These are phyloP conservation scores for Fusarium cyanostomum DNA, from an alignment of 2,329 filamentous ascomycete genomes.

Conservation along the genomic window DNA sequence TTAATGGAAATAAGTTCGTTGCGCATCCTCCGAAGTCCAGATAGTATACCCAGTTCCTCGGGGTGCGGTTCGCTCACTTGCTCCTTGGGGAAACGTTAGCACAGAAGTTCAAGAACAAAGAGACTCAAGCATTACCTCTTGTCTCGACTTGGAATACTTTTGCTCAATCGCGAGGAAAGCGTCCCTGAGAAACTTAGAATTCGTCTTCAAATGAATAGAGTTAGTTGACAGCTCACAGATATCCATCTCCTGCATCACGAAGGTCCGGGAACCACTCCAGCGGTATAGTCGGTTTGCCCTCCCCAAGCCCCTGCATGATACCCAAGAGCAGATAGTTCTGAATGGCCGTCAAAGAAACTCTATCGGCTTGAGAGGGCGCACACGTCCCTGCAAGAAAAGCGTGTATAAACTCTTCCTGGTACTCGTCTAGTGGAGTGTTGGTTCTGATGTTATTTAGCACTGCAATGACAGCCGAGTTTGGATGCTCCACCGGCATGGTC, in stretches of 20 bases:
- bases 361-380: background rate
- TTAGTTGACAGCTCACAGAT: background rate
- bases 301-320: background rate
- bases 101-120: too few relatives aligned
- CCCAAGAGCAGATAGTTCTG: background rate
- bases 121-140: background rate
- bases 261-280: background rate
- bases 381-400: background rate
- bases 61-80: rapidly evolving
- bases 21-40: background rate
- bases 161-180: background rate
- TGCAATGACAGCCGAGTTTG: background rate
- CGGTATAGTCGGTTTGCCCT: background rate
- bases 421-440: background rate
- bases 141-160: background rate
- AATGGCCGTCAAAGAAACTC: background rate
- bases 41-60: background rate
- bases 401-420: background rate
- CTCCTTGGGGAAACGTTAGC: too few relatives aligned
- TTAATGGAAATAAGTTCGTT: background rate
- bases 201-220: background rate
- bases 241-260: background rate
- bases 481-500: background rate
- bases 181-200: background rate
- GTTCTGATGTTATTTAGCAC: background rate